A percentile compares a stretch with the other conserved stretches of the same genome.
phyloP scores from a whole-genome alignment of 148 eudicot species.

The Chenopodium berlandieri region DNA sequence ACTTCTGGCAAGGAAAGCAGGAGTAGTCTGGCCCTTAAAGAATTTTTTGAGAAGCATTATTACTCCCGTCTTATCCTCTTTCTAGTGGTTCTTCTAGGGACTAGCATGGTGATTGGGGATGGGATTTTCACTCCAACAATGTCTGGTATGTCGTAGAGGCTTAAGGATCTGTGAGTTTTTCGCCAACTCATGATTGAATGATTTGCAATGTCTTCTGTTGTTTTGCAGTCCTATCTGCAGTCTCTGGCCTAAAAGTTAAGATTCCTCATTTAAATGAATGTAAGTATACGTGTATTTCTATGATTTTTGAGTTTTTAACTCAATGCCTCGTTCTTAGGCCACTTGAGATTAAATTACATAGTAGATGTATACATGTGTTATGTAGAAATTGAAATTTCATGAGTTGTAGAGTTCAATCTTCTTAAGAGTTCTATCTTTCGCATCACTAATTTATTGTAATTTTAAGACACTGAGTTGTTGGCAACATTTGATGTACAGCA shows the following conservation, averaged over 20 bases:
- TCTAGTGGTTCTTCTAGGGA: constrained; percentile 45
- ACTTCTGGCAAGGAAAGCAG: constrained; percentile 23
- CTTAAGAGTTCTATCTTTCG: not conserved
- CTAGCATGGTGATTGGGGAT: constrained; percentile 55
- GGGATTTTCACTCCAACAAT: constrained; percentile 56
- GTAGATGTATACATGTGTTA: too few species aligned
- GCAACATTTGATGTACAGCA: not conserved
- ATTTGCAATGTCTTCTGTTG: constrained; percentile 6
- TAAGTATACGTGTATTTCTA: constrained; percentile 21
- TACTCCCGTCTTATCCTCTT: constrained; percentile 40
- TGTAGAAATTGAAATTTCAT: not conserved
- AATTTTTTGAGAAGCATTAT: constrained; percentile 33
- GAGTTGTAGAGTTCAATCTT: not conserved
- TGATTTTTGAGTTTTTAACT: not conserved
- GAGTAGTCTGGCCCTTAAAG: constrained; percentile 33
- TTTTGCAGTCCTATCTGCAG: constrained; percentile 53
- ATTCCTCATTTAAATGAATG: constrained; percentile 37
- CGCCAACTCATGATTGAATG: not conserved
- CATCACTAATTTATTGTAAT: not conserved
- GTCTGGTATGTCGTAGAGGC: constrained; percentile 33
- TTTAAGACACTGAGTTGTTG: not conserved
- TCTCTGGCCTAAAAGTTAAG: constrained; percentile 40
- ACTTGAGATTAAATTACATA: too few species aligned
- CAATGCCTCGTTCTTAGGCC: too few species aligned
- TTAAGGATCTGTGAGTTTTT: not conserved